Evolutionary conservation across 495 filamentous ascomycete genomes (phyloP), one percentile per base, ranked within the genome.

Genomic region (Umbilicaria muhlenbergii): DNA sequence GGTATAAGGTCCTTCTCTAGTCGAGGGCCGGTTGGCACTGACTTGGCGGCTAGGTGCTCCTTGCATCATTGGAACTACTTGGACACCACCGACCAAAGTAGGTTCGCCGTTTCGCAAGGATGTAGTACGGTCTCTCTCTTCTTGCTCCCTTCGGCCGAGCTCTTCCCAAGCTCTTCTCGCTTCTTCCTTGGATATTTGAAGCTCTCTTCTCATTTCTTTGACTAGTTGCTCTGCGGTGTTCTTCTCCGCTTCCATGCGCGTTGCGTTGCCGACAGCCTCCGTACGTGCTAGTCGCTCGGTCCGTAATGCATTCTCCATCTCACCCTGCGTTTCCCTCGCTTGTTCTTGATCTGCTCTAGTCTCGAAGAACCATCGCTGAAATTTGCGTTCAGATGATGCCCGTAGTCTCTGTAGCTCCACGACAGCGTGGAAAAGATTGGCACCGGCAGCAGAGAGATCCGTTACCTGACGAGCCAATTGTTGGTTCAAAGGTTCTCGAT

Each of bases 301-400:
- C 21, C 79, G 70, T 24, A 98, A 61, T 19, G 77, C 74, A 18
- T 70, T 66, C 54, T 94, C 78, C 15, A 91, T 65, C 51, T 84
- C 76, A n/a, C 72, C 84, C 43, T 84, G 82, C n/a, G 83, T 68
- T 57, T 95, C 91, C 47, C 83, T 78, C 34, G 78, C 65, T 11
- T 82, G 79, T 65, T 98, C 91, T 51, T 92, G 75, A 44, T 95
- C 87, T 34, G 77, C 70, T 36, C 88, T 77, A 2, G 85, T 93
- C 52, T 98, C 91, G 56, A 93, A 92, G 62, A 95, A 95, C 91
- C 91, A 98, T 34, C 92, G 78, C 60, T 96, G 92, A 58, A 98
- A 98, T 56, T 96, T 96, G 32, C 92, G 74, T 59, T 96, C 92
- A 1, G 87, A 94, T 16, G 84, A 92, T 15, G 92, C 91, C 16